These are phyloP conservation scores for Debaryomycetaceae sp. DNA, from an alignment of 1,139 yeast species.

Conservation along the genomic window DNA sequence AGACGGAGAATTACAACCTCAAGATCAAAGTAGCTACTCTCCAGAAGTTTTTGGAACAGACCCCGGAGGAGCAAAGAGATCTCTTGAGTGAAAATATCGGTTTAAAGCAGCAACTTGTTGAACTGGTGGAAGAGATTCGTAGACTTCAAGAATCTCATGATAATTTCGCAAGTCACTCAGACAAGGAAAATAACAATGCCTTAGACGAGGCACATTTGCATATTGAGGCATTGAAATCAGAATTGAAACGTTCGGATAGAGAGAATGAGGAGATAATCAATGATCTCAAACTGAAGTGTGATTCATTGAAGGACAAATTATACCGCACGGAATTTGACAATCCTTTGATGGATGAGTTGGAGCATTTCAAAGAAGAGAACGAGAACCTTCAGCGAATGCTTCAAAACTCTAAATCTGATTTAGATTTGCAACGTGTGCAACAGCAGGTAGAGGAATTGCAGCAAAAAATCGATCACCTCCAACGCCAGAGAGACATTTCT, in stretches of 20 bases:
- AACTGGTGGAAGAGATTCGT: conserved; percentile 16
- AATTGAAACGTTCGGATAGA: conserved; percentile 10
- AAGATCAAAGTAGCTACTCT: conserved; percentile 57
- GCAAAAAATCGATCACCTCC: neutral
- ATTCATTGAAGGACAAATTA: conserved; percentile 5
- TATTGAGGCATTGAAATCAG: conserved; percentile 11
- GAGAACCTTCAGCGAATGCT: conserved; percentile 5
- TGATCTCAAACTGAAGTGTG: conserved; percentile 7
- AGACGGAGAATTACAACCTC: conserved; percentile 61
- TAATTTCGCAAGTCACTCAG: conserved; percentile 11
- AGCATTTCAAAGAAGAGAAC: conserved; percentile 9
- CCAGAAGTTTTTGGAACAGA: conserved; percentile 43
- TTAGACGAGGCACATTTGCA: conserved; percentile 5
- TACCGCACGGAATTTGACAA: neutral
- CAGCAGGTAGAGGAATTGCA: neutral
- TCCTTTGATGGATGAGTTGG: conserved; percentile 9
- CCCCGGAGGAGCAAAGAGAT: conserved; percentile 42
- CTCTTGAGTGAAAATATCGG: conserved; percentile 37
- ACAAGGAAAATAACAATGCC: conserved; percentile 14
- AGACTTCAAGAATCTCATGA: conserved; percentile 11
- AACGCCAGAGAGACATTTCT: conserved; percentile 3
- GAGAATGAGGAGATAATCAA: conserved; percentile 14
- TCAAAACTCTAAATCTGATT: conserved; percentile 4
- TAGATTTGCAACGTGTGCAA: conserved; percentile 8
- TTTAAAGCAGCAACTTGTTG: conserved; percentile 37